A percentile compares a stretch with the other conserved stretches of the same genome.
Evolutionary conservation across 2,329 filamentous ascomycete species (phyloP).

Genomic region (Alternaria sp.): DNA sequence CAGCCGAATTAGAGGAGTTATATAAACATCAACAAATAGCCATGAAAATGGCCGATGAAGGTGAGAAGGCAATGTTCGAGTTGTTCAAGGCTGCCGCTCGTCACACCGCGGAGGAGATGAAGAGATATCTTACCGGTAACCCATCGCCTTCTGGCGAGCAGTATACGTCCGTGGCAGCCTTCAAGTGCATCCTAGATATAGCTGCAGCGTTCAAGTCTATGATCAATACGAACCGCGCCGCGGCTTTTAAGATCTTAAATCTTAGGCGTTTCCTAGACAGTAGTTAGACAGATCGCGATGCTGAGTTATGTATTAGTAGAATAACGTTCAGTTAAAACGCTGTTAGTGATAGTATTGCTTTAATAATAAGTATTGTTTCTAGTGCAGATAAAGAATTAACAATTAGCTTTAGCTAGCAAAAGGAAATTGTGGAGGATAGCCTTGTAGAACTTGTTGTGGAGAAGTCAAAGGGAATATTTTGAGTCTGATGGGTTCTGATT

Average conservation of each 20-base stretch:
- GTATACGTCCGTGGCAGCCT: slow-evolving; percentile 18
- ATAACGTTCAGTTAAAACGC: slow-evolving; percentile 56
- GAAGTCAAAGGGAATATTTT: background rate
- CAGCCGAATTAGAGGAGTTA: no score
- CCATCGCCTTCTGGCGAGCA: slow-evolving; percentile 16
- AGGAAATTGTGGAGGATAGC: slow-evolving; percentile 46
- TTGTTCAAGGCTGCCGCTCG: background rate
- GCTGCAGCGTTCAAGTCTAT: slow-evolving; percentile 44
- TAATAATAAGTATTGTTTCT: slow-evolving; percentile 52
- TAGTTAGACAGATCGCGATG: background rate
- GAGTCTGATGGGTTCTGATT: background rate
- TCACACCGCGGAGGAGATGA: background rate
- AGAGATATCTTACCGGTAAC: slow-evolving; percentile 18
- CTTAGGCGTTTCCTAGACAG: slow-evolving; percentile 45
- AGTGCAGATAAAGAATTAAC: slow-evolving; percentile 52
- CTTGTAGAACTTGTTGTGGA: background rate
- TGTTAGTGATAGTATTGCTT: slow-evolving; percentile 50
- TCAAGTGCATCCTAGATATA: slow-evolving; percentile 32
- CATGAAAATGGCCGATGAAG: background rate
- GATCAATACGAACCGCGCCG: slow-evolving; percentile 50
- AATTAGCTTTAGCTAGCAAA: slow-evolving; percentile 55
- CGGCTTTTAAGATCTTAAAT: slow-evolving; percentile 57
- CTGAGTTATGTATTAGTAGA: slow-evolving; percentile 41
- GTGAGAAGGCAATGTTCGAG: background rate
- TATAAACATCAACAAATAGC: rapidly evolving